phyloP scores from a whole-genome alignment of 1,284 basidiomycete species.

The Xerocomus minutiporus region DNA sequence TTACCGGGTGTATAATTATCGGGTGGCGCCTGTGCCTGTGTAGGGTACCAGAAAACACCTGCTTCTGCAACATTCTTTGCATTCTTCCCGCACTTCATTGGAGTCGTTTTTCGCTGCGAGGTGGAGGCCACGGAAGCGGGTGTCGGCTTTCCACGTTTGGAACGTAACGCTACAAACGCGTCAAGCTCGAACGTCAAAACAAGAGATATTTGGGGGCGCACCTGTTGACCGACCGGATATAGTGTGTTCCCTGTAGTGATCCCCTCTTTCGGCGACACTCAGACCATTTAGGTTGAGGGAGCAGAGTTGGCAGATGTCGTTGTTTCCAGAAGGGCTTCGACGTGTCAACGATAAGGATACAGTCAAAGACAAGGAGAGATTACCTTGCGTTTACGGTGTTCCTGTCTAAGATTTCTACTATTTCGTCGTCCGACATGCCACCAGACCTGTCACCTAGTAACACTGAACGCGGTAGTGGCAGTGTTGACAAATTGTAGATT shows the following conservation, averaged over 20 bases:
- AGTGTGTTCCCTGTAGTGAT: slow-evolving; percentile 49
- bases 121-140: background rate
- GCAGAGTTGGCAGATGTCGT: slow-evolving; percentile 49
- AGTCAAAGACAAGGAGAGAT: background rate
- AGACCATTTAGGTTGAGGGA: slow-evolving; percentile 36
- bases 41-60: slow-evolving; percentile 64
- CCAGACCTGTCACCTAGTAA: background rate
- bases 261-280: slow-evolving; percentile 34
- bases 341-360: background rate
- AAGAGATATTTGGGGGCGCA: background rate
- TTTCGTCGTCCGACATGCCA: slow-evolving; percentile 24
- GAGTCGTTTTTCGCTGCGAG: background rate
- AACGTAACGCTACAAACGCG: slow-evolving; percentile 9
- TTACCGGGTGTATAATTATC: slow-evolving; percentile 68
- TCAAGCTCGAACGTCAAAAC: background rate
- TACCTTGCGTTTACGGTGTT: slow-evolving; percentile 9
- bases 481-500: slow-evolving; percentile 18
- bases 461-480: slow-evolving; percentile 12
- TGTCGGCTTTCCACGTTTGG: slow-evolving; percentile 8
- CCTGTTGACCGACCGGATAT: background rate
- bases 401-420: slow-evolving; percentile 22
- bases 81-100: slow-evolving; percentile 9
- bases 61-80: slow-evolving; percentile 16
- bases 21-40: slow-evolving; percentile 49
- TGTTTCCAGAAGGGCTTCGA: slow-evolving; percentile 13